Base-by-base conservation (phyloP, 306 rosid genomes). In the Astragalus membranaceus region DNA sequence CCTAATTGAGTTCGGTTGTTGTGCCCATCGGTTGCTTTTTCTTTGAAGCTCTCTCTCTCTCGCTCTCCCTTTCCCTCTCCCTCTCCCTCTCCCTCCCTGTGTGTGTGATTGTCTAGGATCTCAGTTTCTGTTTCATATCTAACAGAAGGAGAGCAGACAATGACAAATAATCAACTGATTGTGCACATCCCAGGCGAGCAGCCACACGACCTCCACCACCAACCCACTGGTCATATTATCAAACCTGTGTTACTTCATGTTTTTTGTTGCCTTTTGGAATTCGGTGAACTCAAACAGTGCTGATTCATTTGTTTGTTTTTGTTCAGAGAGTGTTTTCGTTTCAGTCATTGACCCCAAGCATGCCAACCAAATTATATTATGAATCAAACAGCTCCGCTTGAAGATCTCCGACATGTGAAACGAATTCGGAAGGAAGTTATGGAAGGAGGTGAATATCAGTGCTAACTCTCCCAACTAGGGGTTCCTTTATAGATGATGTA, bases 321-420 rank as follows among this genome's bases (percentile, higher is more conserved):
- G 35, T 57, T 16, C 86, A 79, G 96, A 77, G 69, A 63, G 74
- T 61, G 92, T 81, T 32, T 74, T 87, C 46, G 97, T 92, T 77
- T 85, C 96, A 1, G 59, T 13, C 32, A 84, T 90, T 4, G 81
- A 88, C 42, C 92, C 97, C 3, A 78, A 87, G 77, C 67, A 84
- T 62, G 86, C 93, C 48, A 87, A 92, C 74, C 80, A 76, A 71
- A 82, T 92, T 70, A 74, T 92, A n/a, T n/a, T n/a, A n/a, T 92
- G 69, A 87, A 87, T 80, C 83, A 79, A 61, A 69, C 83, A 64
- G 89, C 85, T 0, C 96, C 94, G 0, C 85, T 87, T 35, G 96
- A 92, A 83, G 67, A 65, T 78, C 88, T 86, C 33, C 85, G 83
- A n/a, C 98, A 92, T 32, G 87, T 86, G 58, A 89, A 89, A 74